Base-by-base conservation (phyloP, 139 green algal genomes). In the Coelastrella sp. region DNA sequence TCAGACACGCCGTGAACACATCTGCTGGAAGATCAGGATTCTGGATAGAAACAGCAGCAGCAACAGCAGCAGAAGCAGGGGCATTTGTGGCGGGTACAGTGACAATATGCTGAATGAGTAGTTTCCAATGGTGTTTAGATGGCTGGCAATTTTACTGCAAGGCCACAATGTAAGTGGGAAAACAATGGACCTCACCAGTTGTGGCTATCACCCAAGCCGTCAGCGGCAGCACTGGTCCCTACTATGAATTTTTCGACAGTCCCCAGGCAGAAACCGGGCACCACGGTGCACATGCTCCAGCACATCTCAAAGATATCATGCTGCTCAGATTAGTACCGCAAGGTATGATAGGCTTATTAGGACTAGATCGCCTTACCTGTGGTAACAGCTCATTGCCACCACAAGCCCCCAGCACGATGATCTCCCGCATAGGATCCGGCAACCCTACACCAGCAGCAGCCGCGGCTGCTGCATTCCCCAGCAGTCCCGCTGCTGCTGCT, bases 1-100 rank as follows among this genome's bases (percentile, higher is more conserved):
- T 99, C n/a, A 99, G 93, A 94, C 98, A 99, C 1, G 97, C 94
- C 10, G 97, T 99, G 95, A 99, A 99, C 8, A 99, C 93, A 85
- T 99, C 98, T 3, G 98, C 98, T 5, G 98, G 98, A 64, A 99
- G 95, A 59, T 98, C 95, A 2, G 96, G 93, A 80, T 95, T 96
- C 93, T 99, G 97, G 20, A 61, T 14, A 61, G 10, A 58, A 16
- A 73, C 58, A 3, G 47, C 11, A 68, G 3, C 5, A 87, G 10
- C 5, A 47, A 17, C 16, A 61, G 61, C 80, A 86, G 6, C 20
- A 76, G 61, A 32, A 87, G 60, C 80, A 61, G 56, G 5, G 73
- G 23, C 59, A 78, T 10, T 56, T 74, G 75, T n/a, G 84, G 74
- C 22, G 3, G 23, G 61, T n/a, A 59, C 2, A 19, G 19, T 77